These are phyloP conservation scores for Aspergillus sp. DNA, from an alignment of 2,329 filamentous ascomycete genomes.

Conservation along the genomic window DNA sequence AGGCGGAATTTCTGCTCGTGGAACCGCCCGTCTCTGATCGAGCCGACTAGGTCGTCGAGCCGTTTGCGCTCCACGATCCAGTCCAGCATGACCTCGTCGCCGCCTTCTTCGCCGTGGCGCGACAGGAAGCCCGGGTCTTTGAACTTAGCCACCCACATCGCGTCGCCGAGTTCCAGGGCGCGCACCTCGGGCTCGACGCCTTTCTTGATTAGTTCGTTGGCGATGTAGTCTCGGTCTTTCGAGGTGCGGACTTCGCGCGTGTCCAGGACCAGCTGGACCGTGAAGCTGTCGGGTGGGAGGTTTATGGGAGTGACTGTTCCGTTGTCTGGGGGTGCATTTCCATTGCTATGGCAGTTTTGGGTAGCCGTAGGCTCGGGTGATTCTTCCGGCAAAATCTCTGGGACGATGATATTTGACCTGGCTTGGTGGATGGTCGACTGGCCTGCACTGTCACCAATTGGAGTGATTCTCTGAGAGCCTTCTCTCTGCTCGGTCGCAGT, in stretches of 20 bases:
- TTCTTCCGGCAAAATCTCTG: conserved; percentile 2
- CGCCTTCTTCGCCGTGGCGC: conserved; percentile 43
- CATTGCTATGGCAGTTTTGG: conserved; percentile 1
- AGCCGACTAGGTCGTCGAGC: conserved; percentile 67
- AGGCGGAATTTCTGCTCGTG: conserved; percentile 78
- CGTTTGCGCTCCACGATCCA: conserved; percentile 75
- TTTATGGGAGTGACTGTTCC: conserved; percentile 47
- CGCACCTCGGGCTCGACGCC: conserved; percentile 59
- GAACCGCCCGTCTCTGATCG: conserved; percentile 74
- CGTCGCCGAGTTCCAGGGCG: conserved; percentile 63
- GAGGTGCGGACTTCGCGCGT: conserved; percentile 64
- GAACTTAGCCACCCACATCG: conserved; percentile 69
- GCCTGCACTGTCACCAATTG: neutral
- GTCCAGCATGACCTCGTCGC: conserved; percentile 63
- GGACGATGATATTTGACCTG: neutral
- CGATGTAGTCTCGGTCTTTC: conserved; percentile 67
- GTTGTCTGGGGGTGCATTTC: conserved; percentile 7
- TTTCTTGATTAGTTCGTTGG: conserved; percentile 58
- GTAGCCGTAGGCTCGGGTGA: conserved; percentile 5
- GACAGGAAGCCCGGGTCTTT: conserved; percentile 49
- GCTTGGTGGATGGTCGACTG: neutral
- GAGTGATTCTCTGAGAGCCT: neutral
- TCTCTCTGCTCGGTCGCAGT: conserved; percentile 1
- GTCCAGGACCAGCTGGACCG: conserved; percentile 64
- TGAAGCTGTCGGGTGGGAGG: conserved; percentile 57